phyloP scores from a whole-genome alignment of 176 grass and related monocot genomes.

The Oropetium thomaeum region DNA sequence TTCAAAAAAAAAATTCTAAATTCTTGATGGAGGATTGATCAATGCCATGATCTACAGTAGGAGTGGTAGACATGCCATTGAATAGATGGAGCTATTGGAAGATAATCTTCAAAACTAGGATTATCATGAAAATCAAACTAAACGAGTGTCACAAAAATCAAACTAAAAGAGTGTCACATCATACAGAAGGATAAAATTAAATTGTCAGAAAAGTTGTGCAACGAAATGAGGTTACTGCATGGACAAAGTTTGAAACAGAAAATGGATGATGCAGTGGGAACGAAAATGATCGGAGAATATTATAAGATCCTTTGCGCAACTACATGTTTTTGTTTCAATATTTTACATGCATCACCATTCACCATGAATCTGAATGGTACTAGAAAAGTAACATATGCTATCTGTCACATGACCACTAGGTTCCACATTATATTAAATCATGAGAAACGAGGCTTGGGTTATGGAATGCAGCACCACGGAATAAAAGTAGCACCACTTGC shows the following conservation, averaged over 20 bases:
- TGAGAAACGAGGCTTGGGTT: not conserved
- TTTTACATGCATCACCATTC: conserved; percentile 13
- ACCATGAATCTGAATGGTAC: not conserved
- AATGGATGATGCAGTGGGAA: not conserved
- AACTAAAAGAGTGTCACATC: not conserved
- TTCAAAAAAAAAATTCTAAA: too few species aligned
- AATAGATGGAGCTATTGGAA: not conserved
- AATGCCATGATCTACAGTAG: not conserved
- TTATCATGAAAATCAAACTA: not conserved
- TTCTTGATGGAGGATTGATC: too few species aligned
- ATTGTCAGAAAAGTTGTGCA: not conserved
- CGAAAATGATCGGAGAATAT: not conserved
- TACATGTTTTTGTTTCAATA: not conserved
- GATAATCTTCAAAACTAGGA: not conserved
- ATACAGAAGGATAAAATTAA: not conserved
- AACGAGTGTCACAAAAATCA: not conserved
- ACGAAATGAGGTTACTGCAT: not conserved
- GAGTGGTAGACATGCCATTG: not conserved
- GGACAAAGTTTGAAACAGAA: not conserved
- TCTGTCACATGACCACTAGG: not conserved
- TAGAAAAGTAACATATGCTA: not conserved
- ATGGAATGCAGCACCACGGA: not conserved
- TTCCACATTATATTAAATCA: conserved; percentile 2
- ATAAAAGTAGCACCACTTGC: not conserved
- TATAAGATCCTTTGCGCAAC: not conserved